phyloP scores from a whole-genome alignment of 495 filamentous ascomycete species.

The Talaromyces thailandensis region DNA sequence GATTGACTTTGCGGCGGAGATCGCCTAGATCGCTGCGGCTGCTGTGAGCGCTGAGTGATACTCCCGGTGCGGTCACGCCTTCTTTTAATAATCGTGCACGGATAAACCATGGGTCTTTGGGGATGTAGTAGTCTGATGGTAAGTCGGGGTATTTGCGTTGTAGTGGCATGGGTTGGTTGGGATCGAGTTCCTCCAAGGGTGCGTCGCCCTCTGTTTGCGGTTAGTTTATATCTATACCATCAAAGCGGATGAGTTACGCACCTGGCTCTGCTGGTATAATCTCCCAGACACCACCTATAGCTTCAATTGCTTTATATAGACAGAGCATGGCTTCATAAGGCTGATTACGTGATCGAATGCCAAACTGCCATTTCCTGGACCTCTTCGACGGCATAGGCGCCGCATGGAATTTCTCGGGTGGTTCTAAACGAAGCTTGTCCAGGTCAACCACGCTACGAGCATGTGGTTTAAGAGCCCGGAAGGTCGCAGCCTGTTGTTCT shows the following conservation, averaged over 20 bases:
- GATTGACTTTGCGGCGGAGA: conserved; percentile 36
- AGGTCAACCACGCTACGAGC: conserved; percentile 51
- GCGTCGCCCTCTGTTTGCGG: conserved; percentile 4
- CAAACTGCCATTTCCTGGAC: conserved; percentile 90
- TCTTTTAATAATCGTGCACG: conserved; percentile 78
- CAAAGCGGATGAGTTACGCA: conserved; percentile 9
- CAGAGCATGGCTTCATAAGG: conserved; percentile 89
- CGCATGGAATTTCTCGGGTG: conserved; percentile 57
- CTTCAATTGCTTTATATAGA: conserved; percentile 80
- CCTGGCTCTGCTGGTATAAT: conserved; percentile 35
- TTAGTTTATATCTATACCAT: not conserved
- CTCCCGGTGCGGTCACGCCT: conserved; percentile 46
- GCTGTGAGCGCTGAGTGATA: conserved; percentile 44
- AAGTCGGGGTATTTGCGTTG: conserved; percentile 39
- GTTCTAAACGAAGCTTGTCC: conserved; percentile 47
- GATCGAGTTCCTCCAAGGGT: conserved; percentile 8
- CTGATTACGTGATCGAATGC: conserved; percentile 86
- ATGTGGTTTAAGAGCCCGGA: conserved; percentile 71
- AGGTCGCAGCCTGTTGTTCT: conserved; percentile 68
- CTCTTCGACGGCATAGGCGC: conserved; percentile 52
- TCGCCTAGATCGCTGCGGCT: conserved; percentile 50
- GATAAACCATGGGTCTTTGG: conserved; percentile 94
- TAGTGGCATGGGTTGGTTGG: conserved; percentile 26
- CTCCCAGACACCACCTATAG: conserved; percentile 82
- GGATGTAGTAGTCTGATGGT: conserved; percentile 60